Base-by-base conservation (phyloP, 2,329 filamentous ascomycete species). In the Xylaria polymorpha region DNA sequence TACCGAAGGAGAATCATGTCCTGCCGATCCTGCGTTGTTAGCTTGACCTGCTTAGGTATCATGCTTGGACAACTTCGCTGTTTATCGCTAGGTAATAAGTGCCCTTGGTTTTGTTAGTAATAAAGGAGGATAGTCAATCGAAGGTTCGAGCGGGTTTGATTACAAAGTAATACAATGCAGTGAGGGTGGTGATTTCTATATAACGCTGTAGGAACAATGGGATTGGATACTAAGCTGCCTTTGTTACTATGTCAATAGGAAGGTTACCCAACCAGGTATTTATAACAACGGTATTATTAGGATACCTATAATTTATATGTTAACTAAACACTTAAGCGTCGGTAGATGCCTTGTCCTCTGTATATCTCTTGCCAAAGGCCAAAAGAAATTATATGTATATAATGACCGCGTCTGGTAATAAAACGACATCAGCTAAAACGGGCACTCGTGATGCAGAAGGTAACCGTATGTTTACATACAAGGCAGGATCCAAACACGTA, bases 381-480 rank as follows among this genome's bases (percentile, higher is more conserved):
- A 25, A 48, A 12, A 48, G 18, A 5, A 8, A 8, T 7, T 1
- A 8, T 22, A 4, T 12, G 8, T 60, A 48, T 32, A 7, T 35
- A 35, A 53, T 53, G 60, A 35, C 46, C 8, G 50, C 37, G 25
- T 10, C 10, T 14, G 29, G 50, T 15, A 44, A 46, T 6, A 15
- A 50, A n/a, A 55, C 20, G 8, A 53, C 50, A 5, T 20, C 29
- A 32, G 14, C 18, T 15, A 5, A 4, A 20, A 53, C 29, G 1
- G 25, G 61, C 18, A 56, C 50, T 1, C 50, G 25, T 3, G 25
- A 63, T 7, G 25, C 20, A 4, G 0, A 6, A 1, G 39, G 48
- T 22, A 20, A 25, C 18, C 50, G 37, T 1, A 63, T 63, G 48
- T 55, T 63, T 20, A 63, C 50, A 2, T 56, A 51, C 12, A 20